These are phyloP conservation scores for Flaveria trinervia DNA, from an alignment of 129 eudicot genomes.

Conservation along the genomic window DNA sequence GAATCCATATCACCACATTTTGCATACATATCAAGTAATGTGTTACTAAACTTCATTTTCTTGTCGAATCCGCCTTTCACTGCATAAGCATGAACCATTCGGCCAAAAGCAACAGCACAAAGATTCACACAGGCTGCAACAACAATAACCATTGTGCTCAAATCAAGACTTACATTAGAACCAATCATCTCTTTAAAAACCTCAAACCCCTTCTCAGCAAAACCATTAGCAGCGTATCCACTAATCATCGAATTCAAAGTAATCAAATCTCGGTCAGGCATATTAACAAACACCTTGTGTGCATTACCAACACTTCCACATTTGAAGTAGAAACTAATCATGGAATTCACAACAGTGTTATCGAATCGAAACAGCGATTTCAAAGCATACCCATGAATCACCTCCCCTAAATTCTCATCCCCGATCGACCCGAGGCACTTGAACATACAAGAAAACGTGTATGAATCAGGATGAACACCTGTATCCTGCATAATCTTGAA, in stretches of 20 bases:
- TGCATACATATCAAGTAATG: constrained; percentile 62
- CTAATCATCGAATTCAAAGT: constrained; percentile 69
- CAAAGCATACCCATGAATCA: constrained; percentile 48
- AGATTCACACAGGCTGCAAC: constrained; percentile 50
- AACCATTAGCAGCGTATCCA: constrained; percentile 54
- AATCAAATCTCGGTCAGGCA: constrained; percentile 59
- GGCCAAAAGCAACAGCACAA: constrained; percentile 22
- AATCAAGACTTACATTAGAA: constrained; percentile 39
- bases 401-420: constrained; percentile 40
- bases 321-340: constrained; percentile 51
- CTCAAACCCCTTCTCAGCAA: constrained; percentile 39
- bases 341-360: constrained; percentile 56
- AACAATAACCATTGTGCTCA: constrained; percentile 51
- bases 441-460: constrained; percentile 54
- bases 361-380: constrained; percentile 48
- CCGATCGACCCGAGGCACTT: constrained; percentile 51
- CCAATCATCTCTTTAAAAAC: constrained; percentile 47
- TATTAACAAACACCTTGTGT: constrained; percentile 54
- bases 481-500: constrained; percentile 41
- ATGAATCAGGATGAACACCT: constrained; percentile 57
- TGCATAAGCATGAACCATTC: constrained; percentile 50
- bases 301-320: constrained; percentile 42
- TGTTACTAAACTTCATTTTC: constrained; percentile 44
- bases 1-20: constrained; percentile 64
- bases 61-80: constrained; percentile 36